Evolutionary conservation across 139 green algal genomes (phyloP), one percentile per base, ranked within the genome.

Genomic region (Pleodorina starrii): DNA sequence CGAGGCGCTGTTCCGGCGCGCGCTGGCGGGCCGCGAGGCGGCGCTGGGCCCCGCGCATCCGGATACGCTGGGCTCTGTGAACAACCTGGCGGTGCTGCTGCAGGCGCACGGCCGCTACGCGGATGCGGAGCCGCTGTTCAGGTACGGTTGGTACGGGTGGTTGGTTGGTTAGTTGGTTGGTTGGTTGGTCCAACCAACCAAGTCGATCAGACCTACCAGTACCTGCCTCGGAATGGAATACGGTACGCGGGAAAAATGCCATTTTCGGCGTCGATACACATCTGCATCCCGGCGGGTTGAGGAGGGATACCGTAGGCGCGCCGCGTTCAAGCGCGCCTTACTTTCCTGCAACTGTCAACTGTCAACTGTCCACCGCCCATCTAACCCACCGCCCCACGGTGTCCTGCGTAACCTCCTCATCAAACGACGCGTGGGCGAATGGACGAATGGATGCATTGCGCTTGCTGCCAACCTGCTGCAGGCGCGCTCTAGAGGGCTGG

Each of bases 11-110:
- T 68, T 77, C 29, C 46, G 84, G 5, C 71, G 84, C 29, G 72
- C 84, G n/a, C 84, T 89, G 71, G 71, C 40, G 27, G 50, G 73
- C 2, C 51, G 54, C 10, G 71, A 83, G 84, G 72, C 36, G 68
- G 29, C n/a, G 50, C 72, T 76, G 71, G 84, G 84, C 29, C 38
- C 50, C 14, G 27, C 63, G 32, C 71, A 89, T 71, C 84, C 71
- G 9, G 84, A 89, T 36, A 66, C 73, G 0, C 43, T 78, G 51
- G 40, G 23, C 12, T 38, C 32, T 3, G 43, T 74, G 36, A 89
- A 89, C 84, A 84, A 89, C 84, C 84, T 89, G 38, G 84, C 84
- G 50, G 50, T 74, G 72, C 84, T 89, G 84, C 51, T 81, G 66
- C 60, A 81, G 83, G 11, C 36, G 83, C 83, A 51, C 16, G 83